These are phyloP conservation scores for Discostella stelligeroides DNA, from an alignment of 108 stramenopile species.

Conservation along the genomic window DNA sequence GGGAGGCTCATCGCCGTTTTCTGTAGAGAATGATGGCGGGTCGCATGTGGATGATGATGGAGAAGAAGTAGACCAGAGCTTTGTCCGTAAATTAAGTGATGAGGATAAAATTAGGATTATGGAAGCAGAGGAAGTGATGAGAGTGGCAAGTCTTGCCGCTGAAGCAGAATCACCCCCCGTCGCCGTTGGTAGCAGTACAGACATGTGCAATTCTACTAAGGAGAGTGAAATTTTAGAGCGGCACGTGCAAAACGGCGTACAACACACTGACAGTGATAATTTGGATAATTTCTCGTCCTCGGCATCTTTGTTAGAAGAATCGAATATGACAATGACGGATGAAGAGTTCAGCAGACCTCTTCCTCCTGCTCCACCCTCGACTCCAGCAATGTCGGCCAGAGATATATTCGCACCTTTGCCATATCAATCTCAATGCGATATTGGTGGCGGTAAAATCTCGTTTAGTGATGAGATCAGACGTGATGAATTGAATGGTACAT, in stretches of 20 bases:
- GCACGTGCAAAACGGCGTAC: constrained; percentile 4
- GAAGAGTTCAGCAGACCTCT: constrained; percentile 38
- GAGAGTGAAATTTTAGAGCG: constrained; percentile 30
- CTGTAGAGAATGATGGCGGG: neutral
- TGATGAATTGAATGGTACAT: neutral
- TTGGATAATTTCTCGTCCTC: constrained; percentile 25
- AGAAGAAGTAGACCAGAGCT: neutral
- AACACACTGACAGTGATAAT: constrained; percentile 16
- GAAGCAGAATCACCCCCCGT: constrained; percentile 18
- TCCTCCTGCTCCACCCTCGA: constrained; percentile 49
- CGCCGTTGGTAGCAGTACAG: neutral
- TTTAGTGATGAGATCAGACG: constrained; percentile 28
- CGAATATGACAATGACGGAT: constrained; percentile 18
- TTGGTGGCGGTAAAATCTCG: constrained; percentile 28
- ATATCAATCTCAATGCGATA: constrained; percentile 21
- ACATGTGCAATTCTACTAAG: neutral
- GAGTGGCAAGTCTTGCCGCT: constrained; percentile 18
- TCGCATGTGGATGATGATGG: neutral
- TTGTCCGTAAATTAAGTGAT: neutral
- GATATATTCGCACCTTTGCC: constrained; percentile 28
- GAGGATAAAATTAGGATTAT: constrained; percentile 13
- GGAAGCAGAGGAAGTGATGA: constrained; percentile 33
- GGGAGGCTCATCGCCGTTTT: constrained; percentile 40
- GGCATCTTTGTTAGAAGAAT: constrained; percentile 38
- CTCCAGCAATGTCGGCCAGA: constrained; percentile 42